phyloP scores from a whole-genome alignment of 164 flowering plant genomes.

The Stephania cephalantha region DNA sequence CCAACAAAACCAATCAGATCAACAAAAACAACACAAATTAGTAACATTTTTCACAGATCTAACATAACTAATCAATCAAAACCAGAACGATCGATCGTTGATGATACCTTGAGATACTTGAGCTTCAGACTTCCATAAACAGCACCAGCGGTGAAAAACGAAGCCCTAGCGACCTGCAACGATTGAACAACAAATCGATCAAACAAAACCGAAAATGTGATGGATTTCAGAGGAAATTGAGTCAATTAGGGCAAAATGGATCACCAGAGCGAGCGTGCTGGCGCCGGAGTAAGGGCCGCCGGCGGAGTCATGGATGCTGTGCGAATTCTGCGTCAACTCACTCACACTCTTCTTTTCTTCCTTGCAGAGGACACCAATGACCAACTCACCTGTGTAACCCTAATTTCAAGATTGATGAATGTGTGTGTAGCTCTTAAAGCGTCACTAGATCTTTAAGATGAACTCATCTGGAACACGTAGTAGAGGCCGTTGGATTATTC shows the following conservation, averaged over 20 bases:
- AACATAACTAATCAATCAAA: background rate
- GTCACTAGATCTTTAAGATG: no score
- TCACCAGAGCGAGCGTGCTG: slow-evolving; percentile 72
- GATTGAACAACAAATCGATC: background rate
- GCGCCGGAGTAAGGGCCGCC: slow-evolving; percentile 68
- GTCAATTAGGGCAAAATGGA: background rate
- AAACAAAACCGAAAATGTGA: background rate
- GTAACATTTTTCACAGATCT: background rate
- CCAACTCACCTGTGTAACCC: background rate
- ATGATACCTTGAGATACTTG: slow-evolving; percentile 36
- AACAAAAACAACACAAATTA: background rate
- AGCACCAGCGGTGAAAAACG: slow-evolving; percentile 34
- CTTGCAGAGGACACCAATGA: background rate
- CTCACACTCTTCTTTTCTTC: background rate
- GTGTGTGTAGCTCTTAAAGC: background rate
- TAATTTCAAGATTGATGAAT: background rate
- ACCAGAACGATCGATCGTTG: background rate
- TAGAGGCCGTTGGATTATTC: no score
- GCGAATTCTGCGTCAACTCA: background rate
- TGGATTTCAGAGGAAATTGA: background rate
- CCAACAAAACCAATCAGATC: background rate
- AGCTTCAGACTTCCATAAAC: slow-evolving; percentile 43
- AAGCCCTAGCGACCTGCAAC: slow-evolving; percentile 44
- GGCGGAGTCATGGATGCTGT: slow-evolving; percentile 45
- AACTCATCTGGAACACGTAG: no score